Evolutionary conservation across 2,329 filamentous ascomycete genomes (phyloP).

Genomic region (Trichoderma atroviride): DNA sequence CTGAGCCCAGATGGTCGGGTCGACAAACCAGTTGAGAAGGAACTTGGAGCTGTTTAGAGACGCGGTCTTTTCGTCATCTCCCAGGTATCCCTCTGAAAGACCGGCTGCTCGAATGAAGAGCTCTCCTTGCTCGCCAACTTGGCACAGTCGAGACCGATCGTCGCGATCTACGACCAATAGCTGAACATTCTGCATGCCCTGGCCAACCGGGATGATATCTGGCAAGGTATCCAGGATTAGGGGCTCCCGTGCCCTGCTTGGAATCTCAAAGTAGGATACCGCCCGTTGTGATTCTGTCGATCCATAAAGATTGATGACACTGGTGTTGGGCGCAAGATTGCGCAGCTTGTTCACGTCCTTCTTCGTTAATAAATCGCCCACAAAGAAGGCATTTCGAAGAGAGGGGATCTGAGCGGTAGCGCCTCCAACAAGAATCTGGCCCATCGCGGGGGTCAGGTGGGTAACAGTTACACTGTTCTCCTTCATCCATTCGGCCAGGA

Average conservation of each 20-base stretch:
- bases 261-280: neutral
- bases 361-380: slow-evolving; percentile 87
- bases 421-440: slow-evolving; percentile 90
- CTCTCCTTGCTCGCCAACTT: slow-evolving; percentile 80
- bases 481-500: slow-evolving; percentile 83
- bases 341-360: slow-evolving; percentile 79
- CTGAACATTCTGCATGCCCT: slow-evolving; percentile 88
- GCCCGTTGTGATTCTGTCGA: slow-evolving; percentile 66
- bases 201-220: slow-evolving; percentile 80
- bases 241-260: slow-evolving; percentile 58
- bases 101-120: slow-evolving; percentile 82
- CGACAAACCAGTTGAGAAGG: slow-evolving; percentile 82
- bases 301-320: slow-evolving; percentile 80
- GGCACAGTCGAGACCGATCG: slow-evolving; percentile 68
- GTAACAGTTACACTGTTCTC: slow-evolving; percentile 74
- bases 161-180: slow-evolving; percentile 78
- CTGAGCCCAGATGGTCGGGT: slow-evolving; percentile 63
- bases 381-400: slow-evolving; percentile 84
- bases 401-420: slow-evolving; percentile 72
- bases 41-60: slow-evolving; percentile 70
- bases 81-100: slow-evolving; percentile 61
- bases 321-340: slow-evolving; percentile 60
- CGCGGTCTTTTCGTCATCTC: slow-evolving; percentile 49
- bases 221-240: slow-evolving; percentile 47
- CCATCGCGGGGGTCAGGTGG: slow-evolving; percentile 95